Percentiles rank a stretch among this genome's conserved stretches.
Conservation (phyloP, 2,329 filamentous ascomycete genomes). For the Colletotrichum echinochloae region DNA sequence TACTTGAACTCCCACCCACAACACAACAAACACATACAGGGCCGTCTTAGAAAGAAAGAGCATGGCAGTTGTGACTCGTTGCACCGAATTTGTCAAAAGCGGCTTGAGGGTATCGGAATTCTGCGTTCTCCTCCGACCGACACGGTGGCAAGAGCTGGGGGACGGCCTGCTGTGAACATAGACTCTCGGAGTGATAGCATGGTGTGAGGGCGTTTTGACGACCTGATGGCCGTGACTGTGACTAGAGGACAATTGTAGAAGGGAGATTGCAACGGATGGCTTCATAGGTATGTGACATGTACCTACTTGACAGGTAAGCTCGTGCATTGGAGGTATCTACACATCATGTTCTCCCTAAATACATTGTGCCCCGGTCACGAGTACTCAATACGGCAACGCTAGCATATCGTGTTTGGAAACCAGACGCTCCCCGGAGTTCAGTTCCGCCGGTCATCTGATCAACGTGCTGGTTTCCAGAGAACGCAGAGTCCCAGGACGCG, state of each 20-base stretch:
- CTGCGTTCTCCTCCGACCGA: background rate
- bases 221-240: background rate
- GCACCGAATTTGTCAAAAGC: background rate
- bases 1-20: background rate
- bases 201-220: background rate
- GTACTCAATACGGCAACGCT: background rate
- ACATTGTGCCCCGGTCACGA: background rate
- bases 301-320: background rate
- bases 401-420: background rate
- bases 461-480: constrained; percentile 3
- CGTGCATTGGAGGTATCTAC: background rate
- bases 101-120: background rate
- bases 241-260: background rate
- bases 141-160: background rate
- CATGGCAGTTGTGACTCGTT: background rate
- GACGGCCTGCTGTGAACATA: background rate
- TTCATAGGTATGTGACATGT: constrained; percentile 6
- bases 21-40: background rate
- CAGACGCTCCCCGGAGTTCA: constrained; percentile 8
- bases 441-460: constrained; percentile 9
- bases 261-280: background rate
- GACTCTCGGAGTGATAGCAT: background rate
- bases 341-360: background rate
- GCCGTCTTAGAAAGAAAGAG: background rate
- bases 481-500: background rate